A percentile compares a stretch with the other conserved stretches of the same genome.
These are phyloP conservation scores for Acrocalymma vagum DNA, from an alignment of 2,329 filamentous ascomycete species.

Conservation along the genomic window DNA sequence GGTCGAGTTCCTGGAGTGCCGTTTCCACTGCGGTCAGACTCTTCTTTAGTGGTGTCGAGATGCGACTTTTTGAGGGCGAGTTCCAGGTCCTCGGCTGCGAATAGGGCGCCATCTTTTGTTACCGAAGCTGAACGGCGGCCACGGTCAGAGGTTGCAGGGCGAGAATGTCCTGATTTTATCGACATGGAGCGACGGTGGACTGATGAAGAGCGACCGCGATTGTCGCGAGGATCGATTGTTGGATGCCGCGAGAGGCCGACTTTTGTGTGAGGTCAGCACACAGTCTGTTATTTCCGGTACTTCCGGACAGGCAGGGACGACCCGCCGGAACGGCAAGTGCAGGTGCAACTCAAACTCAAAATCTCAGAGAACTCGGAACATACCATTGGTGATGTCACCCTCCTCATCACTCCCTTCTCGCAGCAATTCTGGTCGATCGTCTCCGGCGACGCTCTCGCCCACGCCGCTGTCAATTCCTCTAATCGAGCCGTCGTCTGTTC, in stretches of 20 bases:
- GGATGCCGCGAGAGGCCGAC: slow-evolving; percentile 46
- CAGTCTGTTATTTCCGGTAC: slow-evolving; percentile 9
- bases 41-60: slow-evolving; percentile 39
- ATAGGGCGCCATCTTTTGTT: slow-evolving; percentile 48
- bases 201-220: slow-evolving; percentile 30
- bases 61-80: slow-evolving; percentile 53
- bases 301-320: slow-evolving; percentile 2
- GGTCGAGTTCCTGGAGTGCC: too few relatives aligned
- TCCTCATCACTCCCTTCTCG: slow-evolving; percentile 57
- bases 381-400: slow-evolving; percentile 55
- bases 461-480: slow-evolving; percentile 47
- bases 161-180: slow-evolving; percentile 22
- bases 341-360: too few relatives aligned
- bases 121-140: slow-evolving; percentile 34
- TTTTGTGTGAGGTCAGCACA: slow-evolving; percentile 29
- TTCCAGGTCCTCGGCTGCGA: slow-evolving; percentile 55
- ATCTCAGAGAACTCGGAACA: slow-evolving; percentile 21
- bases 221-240: slow-evolving; percentile 40
- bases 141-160: slow-evolving; percentile 36
- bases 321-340: too few relatives aligned
- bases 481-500: slow-evolving; percentile 49
- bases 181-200: slow-evolving; percentile 40
- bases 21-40: slow-evolving; percentile 33
- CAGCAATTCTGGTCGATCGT: slow-evolving; percentile 42
- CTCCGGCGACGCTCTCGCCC: slow-evolving; percentile 42